Conservation (phyloP, 306 rosid genomes). For the Cajanus cajan region DNA sequence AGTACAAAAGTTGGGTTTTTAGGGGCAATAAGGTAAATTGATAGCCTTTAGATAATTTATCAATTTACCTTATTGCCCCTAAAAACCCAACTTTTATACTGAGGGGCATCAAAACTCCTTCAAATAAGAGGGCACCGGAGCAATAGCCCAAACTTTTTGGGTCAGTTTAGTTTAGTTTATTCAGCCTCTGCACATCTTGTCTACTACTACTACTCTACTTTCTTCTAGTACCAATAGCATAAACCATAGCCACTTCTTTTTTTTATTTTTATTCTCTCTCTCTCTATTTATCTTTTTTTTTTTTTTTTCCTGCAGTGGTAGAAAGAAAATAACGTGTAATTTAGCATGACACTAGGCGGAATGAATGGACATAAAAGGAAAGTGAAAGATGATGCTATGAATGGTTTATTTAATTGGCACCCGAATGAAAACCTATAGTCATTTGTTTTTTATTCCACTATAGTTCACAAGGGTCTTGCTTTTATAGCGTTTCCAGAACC, state of each 20-base stretch:
- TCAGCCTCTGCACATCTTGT: neutral
- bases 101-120: too few relatives aligned
- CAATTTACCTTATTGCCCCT: too few relatives aligned
- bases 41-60: too few relatives aligned
- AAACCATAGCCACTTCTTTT: neutral
- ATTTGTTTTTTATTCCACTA: conserved; percentile 19
- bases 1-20: too few relatives aligned
- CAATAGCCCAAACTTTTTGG: too few relatives aligned
- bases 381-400: conserved; percentile 5
- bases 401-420: conserved; percentile 19
- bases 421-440: conserved; percentile 16
- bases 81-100: too few relatives aligned
- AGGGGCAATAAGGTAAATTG: too few relatives aligned
- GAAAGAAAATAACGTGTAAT: neutral
- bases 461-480: conserved; percentile 22
- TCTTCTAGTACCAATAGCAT: neutral
- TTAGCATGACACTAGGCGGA: neutral
- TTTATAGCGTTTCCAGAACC: conserved; percentile 36
- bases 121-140: too few relatives aligned
- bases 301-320: neutral
- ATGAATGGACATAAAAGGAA: conserved; percentile 17
- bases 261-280: neutral
- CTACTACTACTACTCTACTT: neutral
- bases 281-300: neutral
- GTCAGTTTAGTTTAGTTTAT: conserved; percentile 6